Conservation (phyloP, 352 stramenopile genomes). For the Pythium phragmiticola region DNA sequence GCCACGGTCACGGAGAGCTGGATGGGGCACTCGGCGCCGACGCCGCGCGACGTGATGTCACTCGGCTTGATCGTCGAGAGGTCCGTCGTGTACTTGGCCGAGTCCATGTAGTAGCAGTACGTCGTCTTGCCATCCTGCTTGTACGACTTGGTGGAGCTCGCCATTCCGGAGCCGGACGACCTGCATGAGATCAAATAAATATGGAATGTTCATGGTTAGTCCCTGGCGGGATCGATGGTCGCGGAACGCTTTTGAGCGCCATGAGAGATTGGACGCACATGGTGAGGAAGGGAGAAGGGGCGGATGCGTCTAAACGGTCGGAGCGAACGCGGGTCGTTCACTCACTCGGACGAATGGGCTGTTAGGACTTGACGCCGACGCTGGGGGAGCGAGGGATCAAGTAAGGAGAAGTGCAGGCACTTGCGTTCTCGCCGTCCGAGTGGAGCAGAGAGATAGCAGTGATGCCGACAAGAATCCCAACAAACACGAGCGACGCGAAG, state of each 20-base stretch:
- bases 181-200: not conserved
- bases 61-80: conserved; percentile 35
- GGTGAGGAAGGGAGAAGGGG: not conserved
- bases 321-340: not conserved
- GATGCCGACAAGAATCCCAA: not conserved
- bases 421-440: not conserved
- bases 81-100: conserved; percentile 54
- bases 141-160: conserved; percentile 27
- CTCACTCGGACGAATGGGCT: not conserved
- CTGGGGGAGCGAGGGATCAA: not conserved
- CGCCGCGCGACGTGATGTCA: conserved; percentile 40
- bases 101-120: conserved; percentile 76
- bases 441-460: not conserved
- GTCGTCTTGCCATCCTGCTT: conserved; percentile 78
- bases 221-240: not conserved
- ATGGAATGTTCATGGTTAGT: conserved; percentile 4
- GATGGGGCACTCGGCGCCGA: conserved; percentile 53
- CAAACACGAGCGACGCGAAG: not conserved
- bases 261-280: conserved; percentile 2
- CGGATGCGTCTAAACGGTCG: conserved; percentile 2
- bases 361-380: not conserved
- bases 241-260: not conserved
- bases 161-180: not conserved
- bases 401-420: not conserved
- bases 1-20: conserved; percentile 66